phyloP scores from a whole-genome alignment of 352 stramenopile genomes.

The Thraustochytrium sp. region DNA sequence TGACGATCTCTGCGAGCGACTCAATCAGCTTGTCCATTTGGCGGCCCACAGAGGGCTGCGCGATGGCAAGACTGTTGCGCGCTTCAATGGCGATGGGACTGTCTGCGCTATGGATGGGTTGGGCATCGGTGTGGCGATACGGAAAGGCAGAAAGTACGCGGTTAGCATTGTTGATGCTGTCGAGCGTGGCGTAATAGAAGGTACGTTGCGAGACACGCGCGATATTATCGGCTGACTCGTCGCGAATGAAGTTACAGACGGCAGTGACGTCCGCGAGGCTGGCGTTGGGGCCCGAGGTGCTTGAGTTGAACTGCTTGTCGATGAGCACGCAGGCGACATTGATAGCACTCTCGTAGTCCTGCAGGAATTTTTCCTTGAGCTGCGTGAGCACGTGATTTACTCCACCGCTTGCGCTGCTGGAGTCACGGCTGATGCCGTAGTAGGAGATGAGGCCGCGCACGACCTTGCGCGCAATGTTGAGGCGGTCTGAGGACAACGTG shows the following conservation, averaged over 20 bases:
- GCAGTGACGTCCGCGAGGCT: neutral
- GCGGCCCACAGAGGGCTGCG: neutral
- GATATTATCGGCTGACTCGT: neutral
- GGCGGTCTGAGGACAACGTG: neutral
- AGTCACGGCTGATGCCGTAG: neutral
- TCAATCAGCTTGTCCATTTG: neutral
- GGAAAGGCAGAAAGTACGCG: neutral
- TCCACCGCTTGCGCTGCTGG: neutral
- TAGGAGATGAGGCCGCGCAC: slow-evolving; percentile 7
- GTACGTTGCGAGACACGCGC: neutral
- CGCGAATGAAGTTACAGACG: neutral
- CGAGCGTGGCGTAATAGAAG: neutral
- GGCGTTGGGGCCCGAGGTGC: neutral
- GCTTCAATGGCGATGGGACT: neutral
- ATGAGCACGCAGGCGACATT: neutral
- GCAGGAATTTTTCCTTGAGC: neutral
- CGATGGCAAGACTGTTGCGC: neutral
- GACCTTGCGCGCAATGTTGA: slow-evolving; percentile 2
- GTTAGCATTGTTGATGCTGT: neutral
- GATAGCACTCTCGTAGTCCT: neutral
- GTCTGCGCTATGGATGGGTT: neutral
- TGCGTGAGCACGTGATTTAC: neutral
- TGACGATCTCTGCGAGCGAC: neutral
- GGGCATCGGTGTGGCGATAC: neutral
- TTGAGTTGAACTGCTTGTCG: neutral